A percentile compares a stretch with the other conserved stretches of the same genome.
Evolutionary conservation across 1,284 basidiomycete genomes (phyloP).

Genomic region (Heterobasidion irregulare): DNA sequence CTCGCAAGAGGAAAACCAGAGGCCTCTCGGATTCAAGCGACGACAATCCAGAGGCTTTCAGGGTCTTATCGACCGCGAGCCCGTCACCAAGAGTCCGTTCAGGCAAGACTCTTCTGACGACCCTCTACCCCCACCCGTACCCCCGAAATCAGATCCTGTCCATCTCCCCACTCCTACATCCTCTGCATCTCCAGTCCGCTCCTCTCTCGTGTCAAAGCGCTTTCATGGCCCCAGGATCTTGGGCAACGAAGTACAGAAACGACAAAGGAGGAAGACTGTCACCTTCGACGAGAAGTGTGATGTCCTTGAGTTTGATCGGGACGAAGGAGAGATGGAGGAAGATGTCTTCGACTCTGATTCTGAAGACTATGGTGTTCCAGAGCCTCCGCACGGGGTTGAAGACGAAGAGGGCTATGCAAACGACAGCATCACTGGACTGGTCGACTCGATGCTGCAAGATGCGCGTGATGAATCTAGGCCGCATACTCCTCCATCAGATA

Average conservation of each 20-base stretch:
- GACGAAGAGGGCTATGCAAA: conserved; percentile 24
- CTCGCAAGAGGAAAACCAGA: conserved; percentile 65
- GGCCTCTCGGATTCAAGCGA: conserved; percentile 60
- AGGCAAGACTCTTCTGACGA: conserved; percentile 20
- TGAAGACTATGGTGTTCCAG: conserved; percentile 14
- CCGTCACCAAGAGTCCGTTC: conserved; percentile 86
- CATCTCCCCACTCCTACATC: conserved; percentile 14
- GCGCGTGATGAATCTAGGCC: conserved; percentile 12
- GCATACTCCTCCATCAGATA: conserved; percentile 17
- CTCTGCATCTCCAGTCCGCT: conserved; percentile 50
- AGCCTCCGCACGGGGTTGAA: conserved; percentile 28
- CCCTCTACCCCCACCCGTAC: conserved; percentile 19
- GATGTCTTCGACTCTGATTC: conserved; percentile 37
- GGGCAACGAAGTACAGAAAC: conserved; percentile 36
- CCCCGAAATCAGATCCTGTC: conserved; percentile 15
- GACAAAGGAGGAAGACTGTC: conserved; percentile 69
- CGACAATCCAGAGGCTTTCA: conserved; percentile 72
- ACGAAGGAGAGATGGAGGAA: conserved; percentile 32
- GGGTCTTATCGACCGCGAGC: conserved; percentile 62
- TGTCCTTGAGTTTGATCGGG: conserved; percentile 78
- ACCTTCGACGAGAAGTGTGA: conserved; percentile 83
- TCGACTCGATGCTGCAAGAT: conserved; percentile 48
- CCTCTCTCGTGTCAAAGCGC: conserved; percentile 73
- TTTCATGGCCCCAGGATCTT: conserved; percentile 74
- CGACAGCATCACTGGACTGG: conserved; percentile 53